Evolutionary conservation across 2,329 filamentous ascomycete species (phyloP).

Genomic region (Sordariomycetes sp.): DNA sequence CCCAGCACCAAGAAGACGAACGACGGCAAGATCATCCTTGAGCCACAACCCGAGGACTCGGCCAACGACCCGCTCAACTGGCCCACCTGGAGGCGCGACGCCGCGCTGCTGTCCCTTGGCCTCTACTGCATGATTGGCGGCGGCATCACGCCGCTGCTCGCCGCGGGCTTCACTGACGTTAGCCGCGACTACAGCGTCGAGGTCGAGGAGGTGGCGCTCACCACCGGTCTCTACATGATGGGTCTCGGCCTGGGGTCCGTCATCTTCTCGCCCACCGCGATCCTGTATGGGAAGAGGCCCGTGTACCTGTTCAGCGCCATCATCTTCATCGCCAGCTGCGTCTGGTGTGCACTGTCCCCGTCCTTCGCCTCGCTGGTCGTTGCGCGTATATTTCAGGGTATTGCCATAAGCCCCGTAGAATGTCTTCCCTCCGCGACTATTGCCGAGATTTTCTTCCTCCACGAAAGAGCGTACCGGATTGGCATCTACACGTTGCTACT

Average conservation of each 20-base stretch:
- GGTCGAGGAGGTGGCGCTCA: constrained; percentile 65
- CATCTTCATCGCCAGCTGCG: constrained; percentile 60
- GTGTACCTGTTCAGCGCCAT: constrained; percentile 71
- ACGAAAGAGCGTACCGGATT: constrained; percentile 83
- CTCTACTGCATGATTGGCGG: constrained; percentile 91
- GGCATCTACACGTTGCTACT: constrained; percentile 87
- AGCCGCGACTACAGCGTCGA: constrained; percentile 51
- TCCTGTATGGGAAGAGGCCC: constrained; percentile 79
- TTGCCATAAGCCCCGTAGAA: constrained; percentile 82
- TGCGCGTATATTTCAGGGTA: constrained; percentile 75
- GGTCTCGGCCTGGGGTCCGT: constrained; percentile 78
- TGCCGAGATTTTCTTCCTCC: constrained; percentile 91
- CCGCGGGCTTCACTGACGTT: constrained; percentile 79
- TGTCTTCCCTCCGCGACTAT: constrained; percentile 88
- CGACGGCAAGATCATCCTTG: constrained; percentile 74
- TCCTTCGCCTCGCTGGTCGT: constrained; percentile 67
- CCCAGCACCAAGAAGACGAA: constrained; percentile 51
- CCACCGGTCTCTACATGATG: constrained; percentile 89
- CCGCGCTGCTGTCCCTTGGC: constrained; percentile 67
- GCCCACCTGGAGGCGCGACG: constrained; percentile 68
- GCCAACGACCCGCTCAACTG: constrained; percentile 89
- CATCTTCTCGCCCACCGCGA: constrained; percentile 78
- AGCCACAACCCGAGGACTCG: constrained; percentile 85
- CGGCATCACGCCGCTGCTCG: constrained; percentile 81
- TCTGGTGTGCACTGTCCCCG: constrained; percentile 82